Evolutionary conservation across 352 stramenopile genomes (phyloP).

Genomic region (Pelagophyceae sp.): DNA sequence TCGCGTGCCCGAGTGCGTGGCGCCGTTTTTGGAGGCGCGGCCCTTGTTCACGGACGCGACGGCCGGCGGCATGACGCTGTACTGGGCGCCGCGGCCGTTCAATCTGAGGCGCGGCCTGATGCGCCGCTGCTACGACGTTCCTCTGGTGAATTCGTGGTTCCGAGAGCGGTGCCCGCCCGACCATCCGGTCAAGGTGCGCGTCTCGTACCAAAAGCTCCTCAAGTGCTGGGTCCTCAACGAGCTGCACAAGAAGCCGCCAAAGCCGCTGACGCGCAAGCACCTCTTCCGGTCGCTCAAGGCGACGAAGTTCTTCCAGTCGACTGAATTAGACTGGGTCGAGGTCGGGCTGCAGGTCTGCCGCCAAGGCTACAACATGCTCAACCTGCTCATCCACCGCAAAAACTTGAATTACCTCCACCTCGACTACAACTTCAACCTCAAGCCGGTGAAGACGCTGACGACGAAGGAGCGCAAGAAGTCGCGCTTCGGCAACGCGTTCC

Average conservation of each 20-base stretch:
- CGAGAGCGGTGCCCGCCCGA: slow-evolving; percentile 92
- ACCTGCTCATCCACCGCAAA: slow-evolving; percentile 98
- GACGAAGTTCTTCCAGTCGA: slow-evolving; percentile 99
- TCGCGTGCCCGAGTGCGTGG: slow-evolving; percentile 68
- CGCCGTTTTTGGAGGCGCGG: slow-evolving; percentile 78
- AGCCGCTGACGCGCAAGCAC: slow-evolving; percentile 92
- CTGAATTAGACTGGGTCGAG: slow-evolving; percentile 98
- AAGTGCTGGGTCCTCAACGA: slow-evolving; percentile 99
- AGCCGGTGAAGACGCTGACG: slow-evolving; percentile 99
- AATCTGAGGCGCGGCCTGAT: slow-evolving; percentile 90
- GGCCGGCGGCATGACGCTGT: slow-evolving; percentile 90
- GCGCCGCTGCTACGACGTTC: slow-evolving; percentile 89
- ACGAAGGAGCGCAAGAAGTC: slow-evolving; percentile 99
- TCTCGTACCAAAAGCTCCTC: slow-evolving; percentile 99
- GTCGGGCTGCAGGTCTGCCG: slow-evolving; percentile 91
- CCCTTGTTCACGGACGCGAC: slow-evolving; percentile 89
- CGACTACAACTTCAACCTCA: slow-evolving; percentile 99
- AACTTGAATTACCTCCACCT: slow-evolving; percentile 99
- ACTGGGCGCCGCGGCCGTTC: slow-evolving; percentile 94
- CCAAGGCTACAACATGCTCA: slow-evolving; percentile 99
- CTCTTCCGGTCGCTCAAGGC: slow-evolving; percentile 97
- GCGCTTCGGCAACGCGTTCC: slow-evolving; percentile 77
- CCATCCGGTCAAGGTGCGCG: slow-evolving; percentile 97
- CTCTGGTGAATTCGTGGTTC: slow-evolving; percentile 97
- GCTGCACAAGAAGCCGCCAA: slow-evolving; percentile 77